phyloP scores from a whole-genome alignment of 768 basidiomycete genomes.

The Podaxis sp. region DNA sequence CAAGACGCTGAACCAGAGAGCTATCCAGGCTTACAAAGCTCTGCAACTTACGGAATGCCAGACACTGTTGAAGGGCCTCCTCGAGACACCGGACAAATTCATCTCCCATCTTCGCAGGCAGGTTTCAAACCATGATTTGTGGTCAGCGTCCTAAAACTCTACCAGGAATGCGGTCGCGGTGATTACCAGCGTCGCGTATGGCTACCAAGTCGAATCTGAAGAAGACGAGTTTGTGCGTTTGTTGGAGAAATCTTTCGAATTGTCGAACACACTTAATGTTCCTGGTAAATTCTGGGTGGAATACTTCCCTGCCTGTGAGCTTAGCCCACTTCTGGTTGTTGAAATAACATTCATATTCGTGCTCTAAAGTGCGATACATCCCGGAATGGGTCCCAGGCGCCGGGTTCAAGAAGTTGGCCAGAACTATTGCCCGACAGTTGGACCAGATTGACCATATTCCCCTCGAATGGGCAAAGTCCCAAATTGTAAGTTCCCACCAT shows the following conservation, averaged over 20 bases:
- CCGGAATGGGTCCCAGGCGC: conserved; percentile 46
- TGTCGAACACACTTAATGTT: conserved; percentile 23
- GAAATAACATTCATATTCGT: neutral
- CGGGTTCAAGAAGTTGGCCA: conserved; percentile 35
- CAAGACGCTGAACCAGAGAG: conserved; percentile 34
- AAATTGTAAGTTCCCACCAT: conserved; percentile 27
- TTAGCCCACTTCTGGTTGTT: neutral
- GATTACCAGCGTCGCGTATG: conserved; percentile 40
- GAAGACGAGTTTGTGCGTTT: conserved; percentile 33
- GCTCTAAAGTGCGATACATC: conserved; percentile 32
- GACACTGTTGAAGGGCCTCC: conserved; percentile 29
- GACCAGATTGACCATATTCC: conserved; percentile 25
- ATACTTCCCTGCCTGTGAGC: conserved; percentile 36
- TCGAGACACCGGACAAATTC: conserved; percentile 29
- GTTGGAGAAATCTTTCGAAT: conserved; percentile 31
- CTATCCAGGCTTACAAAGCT: conserved; percentile 30
- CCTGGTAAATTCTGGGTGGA: conserved; percentile 42
- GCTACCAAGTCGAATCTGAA: conserved; percentile 34
- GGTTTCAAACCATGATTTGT: neutral
- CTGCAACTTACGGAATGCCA: conserved; percentile 30
- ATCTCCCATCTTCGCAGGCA: conserved; percentile 31
- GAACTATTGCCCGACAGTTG: conserved; percentile 19
- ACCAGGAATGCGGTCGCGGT: conserved; percentile 34
- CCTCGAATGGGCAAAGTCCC: conserved; percentile 30
- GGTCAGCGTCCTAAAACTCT: neutral